These are phyloP conservation scores for Kodamaea fukazawae DNA, from an alignment of 805 yeast species.

Conservation along the genomic window DNA sequence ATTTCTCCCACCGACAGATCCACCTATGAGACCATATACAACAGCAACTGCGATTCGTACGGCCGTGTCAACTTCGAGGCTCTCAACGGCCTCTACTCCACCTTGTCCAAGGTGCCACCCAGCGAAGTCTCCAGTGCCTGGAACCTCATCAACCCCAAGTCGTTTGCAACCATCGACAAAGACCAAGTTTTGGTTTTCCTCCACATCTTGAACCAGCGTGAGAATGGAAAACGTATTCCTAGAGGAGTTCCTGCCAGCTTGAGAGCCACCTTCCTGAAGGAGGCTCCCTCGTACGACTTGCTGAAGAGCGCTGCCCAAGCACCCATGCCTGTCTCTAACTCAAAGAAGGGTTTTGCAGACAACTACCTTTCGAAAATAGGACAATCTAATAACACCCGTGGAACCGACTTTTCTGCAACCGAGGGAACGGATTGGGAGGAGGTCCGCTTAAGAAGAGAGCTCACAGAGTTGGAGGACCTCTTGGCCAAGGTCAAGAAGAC, in stretches of 20 bases:
- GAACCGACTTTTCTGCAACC: conserved; percentile 70
- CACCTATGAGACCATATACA: conserved; percentile 75
- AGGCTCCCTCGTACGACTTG: conserved; percentile 69
- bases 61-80: conserved; percentile 80
- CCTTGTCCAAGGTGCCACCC: conserved; percentile 71
- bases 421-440: conserved; percentile 93
- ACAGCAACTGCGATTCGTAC: conserved; percentile 67
- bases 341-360: conserved; percentile 47
- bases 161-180: conserved; percentile 82
- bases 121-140: conserved; percentile 88
- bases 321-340: background rate
- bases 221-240: conserved; percentile 81
- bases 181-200: conserved; percentile 88
- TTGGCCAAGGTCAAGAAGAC: conserved; percentile 47
- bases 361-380: conserved; percentile 58
- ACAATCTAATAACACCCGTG: conserved; percentile 43
- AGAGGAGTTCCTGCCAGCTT: conserved; percentile 91
- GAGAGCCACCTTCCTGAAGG: conserved; percentile 88
- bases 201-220: conserved; percentile 88
- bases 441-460: conserved; percentile 74
- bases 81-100: conserved; percentile 62
- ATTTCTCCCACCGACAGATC: conserved; percentile 83
- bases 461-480: conserved; percentile 69
- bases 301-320: conserved; percentile 1
- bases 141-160: conserved; percentile 91